Conservation (phyloP, 805 yeast genomes). For the Peterozyma toletana region DNA sequence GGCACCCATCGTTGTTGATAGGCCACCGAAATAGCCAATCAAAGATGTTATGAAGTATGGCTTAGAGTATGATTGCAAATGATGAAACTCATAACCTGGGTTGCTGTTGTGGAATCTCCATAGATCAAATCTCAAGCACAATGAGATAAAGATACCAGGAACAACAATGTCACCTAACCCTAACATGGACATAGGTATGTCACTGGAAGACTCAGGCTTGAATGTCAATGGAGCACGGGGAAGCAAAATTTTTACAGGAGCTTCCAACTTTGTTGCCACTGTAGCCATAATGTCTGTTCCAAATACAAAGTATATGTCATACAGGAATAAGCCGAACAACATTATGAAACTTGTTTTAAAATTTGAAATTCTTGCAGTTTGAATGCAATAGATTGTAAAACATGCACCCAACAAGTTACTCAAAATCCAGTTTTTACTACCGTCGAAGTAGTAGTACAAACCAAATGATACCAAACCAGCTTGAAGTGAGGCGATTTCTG, state of each 20-base stretch:
- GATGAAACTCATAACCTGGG: slow-evolving; percentile 30
- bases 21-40: slow-evolving; percentile 40
- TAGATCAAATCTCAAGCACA: slow-evolving; percentile 50
- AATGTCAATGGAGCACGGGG: slow-evolving; percentile 24
- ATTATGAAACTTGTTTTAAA: slow-evolving; percentile 39
- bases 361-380: slow-evolving; percentile 28
- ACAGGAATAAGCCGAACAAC: slow-evolving; percentile 43
- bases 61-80: slow-evolving; percentile 26
- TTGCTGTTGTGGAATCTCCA: slow-evolving; percentile 27
- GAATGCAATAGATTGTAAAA: slow-evolving; percentile 36
- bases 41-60: slow-evolving; percentile 40
- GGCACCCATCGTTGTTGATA: slow-evolving; percentile 33
- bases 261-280: slow-evolving; percentile 47
- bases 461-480: slow-evolving; percentile 12
- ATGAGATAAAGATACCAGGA: slow-evolving; percentile 47
- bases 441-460: slow-evolving; percentile 15
- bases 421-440: slow-evolving; percentile 36
- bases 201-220: slow-evolving; percentile 1
- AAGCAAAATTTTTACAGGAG: slow-evolving; percentile 45
- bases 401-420: slow-evolving; percentile 34
- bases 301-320: slow-evolving; percentile 65
- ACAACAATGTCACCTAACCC: slow-evolving; percentile 65
- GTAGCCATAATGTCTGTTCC: slow-evolving; percentile 53
- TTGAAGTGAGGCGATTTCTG: slow-evolving; percentile 18
- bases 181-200: slow-evolving; percentile 28